Evolutionary conservation across 1,139 yeast genomes (phyloP).

Genomic region (Hemisphaericaspora xylanilytica): DNA sequence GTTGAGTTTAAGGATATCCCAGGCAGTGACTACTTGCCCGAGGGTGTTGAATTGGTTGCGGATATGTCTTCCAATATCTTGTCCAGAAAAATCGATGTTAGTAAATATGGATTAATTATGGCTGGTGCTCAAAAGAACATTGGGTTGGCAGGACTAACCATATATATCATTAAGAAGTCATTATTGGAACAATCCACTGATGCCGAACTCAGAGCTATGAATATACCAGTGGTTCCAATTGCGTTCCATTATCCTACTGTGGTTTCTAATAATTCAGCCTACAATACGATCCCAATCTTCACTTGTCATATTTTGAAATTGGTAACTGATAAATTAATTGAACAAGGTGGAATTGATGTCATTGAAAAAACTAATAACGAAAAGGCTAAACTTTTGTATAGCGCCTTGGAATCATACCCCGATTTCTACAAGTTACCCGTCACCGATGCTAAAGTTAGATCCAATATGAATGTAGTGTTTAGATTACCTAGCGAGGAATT

Average conservation of each 20-base stretch:
- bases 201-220: conserved; percentile 54
- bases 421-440: conserved; percentile 67
- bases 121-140: conserved; percentile 99
- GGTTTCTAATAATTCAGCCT: conserved; percentile 84
- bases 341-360: conserved; percentile 52
- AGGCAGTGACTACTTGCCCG: conserved; percentile 52
- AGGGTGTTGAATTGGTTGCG: conserved; percentile 76
- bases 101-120: conserved; percentile 78
- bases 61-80: conserved; percentile 94
- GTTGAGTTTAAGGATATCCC: conserved; percentile 71
- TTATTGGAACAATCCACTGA: conserved; percentile 68
- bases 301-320: conserved; percentile 82
- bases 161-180: conserved; percentile 82
- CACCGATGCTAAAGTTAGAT: conserved; percentile 53
- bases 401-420: conserved; percentile 64
- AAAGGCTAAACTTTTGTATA: conserved; percentile 64
- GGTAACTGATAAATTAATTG: conserved; percentile 62
- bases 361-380: conserved; percentile 58
- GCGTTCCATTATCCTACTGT: conserved; percentile 87
- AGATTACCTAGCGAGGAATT: conserved; percentile 60
- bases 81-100: conserved; percentile 75
- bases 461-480: conserved; percentile 92
- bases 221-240: conserved; percentile 78
- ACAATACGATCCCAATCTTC: conserved; percentile 93
- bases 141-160: conserved; percentile 92